Evolutionary conservation across 2,329 filamentous ascomycete genomes (phyloP), one percentile per base, ranked within the genome.

Genomic region (Didymella pinodella): DNA sequence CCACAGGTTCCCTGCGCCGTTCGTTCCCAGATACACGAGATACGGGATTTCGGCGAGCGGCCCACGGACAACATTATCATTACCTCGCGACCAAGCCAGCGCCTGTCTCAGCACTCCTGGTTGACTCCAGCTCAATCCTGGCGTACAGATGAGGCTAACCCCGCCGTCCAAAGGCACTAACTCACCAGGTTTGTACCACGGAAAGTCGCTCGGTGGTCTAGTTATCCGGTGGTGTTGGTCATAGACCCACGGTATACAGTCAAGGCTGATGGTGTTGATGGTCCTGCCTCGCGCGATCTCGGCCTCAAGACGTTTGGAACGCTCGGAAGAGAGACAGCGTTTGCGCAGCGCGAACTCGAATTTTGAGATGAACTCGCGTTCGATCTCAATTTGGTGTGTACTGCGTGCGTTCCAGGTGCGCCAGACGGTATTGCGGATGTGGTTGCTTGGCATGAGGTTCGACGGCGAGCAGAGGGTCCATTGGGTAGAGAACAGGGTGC

Each of bases 231-330:
- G 51, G 44, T 62, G 57, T 40, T 60, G 54, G 18, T 66, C 65
- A n/a, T 67, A 67, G 2, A 48, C n/a, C 59, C 63, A 67, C 2
- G 65, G 65, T 44, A 67, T 63, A 26, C 63, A 67, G 47, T 67
- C 65, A 20, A 67, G 32, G 26, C 61, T 64, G 18, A 67, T 63
- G 2, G 65, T 65, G 11, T 62, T 64, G 29, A 66, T 61, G 7
- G 29, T 54, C 18, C 61, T 53, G n/a, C 62, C 65, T 10, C 52
- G 52, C 4, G 44, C 34, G 16, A 62, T 60, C 16, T 65, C 61
- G 1, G 55, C 54, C 29, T 65, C 59, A 5, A 67, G 56, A 22
- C 59, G 49, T 40, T 54, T 61, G 4, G 59, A 49, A 0, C 59
- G 54, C 16, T 62, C 53, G 2, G 45, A 29, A 0, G 60, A 44